Percentiles rank a stretch among this genome's conserved stretches.
Conservation (phyloP, 164 flowering plant genomes). For the Chloranthus sessilifolius region DNA sequence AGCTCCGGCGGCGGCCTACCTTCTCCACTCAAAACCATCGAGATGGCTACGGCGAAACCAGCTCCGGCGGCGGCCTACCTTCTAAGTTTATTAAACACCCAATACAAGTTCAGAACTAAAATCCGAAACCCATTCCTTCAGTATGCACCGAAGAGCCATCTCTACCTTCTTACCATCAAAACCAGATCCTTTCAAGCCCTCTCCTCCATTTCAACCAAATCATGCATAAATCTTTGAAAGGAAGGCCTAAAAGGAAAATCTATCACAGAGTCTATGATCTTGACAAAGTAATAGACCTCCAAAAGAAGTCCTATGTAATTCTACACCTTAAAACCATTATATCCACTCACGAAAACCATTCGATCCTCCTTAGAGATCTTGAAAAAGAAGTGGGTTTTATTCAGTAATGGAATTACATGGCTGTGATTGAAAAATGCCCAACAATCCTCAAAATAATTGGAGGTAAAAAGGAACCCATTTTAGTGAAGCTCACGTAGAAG, state of each 20-base stretch:
- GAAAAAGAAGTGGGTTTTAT: slow-evolving; percentile 91
- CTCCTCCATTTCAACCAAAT: slow-evolving; percentile 32
- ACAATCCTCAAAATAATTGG: slow-evolving; percentile 62
- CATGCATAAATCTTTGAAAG: slow-evolving; percentile 45
- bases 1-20: too few species aligned
- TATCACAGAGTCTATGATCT: slow-evolving; percentile 74
- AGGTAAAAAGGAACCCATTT: slow-evolving; percentile 50
- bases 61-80: too few species aligned
- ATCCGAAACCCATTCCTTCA: too few species aligned
- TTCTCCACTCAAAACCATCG: too few species aligned
- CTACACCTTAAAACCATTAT: slow-evolving; percentile 68
- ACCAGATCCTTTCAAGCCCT: slow-evolving; percentile 13
- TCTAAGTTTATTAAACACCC: too few species aligned
- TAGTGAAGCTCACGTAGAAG: slow-evolving; percentile 55
- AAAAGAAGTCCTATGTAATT: slow-evolving; percentile 77
- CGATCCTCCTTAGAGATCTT: slow-evolving; percentile 62
- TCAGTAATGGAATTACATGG: slow-evolving; percentile 86
- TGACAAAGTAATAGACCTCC: slow-evolving; percentile 78
- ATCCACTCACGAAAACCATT: slow-evolving; percentile 45
- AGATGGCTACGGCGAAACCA: too few species aligned
- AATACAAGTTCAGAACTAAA: too few species aligned
- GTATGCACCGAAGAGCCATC: too few species aligned
- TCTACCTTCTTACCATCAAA: not conserved
- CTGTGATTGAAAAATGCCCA: slow-evolving; percentile 77
- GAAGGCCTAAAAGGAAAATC: slow-evolving; percentile 82